Conservation (phyloP, 345 rosid species). For the Melaleuca alternifolia region DNA sequence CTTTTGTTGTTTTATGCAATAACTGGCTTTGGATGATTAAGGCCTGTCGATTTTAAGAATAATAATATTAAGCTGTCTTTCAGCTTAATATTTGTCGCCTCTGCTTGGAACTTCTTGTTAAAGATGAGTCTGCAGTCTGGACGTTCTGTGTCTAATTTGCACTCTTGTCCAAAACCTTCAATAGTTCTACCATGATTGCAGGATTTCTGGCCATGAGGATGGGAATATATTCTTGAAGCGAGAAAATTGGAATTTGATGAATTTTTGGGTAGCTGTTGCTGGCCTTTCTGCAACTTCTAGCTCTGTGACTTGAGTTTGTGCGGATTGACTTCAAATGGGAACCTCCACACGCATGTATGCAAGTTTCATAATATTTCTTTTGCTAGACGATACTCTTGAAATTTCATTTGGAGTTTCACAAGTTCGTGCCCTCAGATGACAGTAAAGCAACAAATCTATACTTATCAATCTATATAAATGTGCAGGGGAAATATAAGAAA, state of each 20-base stretch:
- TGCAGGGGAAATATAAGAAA: constrained; percentile 45
- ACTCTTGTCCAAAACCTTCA: not conserved
- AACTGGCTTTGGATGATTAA: not conserved
- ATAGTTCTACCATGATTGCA: not conserved
- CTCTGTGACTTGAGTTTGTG: constrained; percentile 4
- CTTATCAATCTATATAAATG: not conserved
- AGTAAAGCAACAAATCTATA: not conserved
- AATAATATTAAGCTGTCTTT: not conserved
- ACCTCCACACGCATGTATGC: constrained; percentile 24
- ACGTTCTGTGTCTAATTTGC: not conserved
- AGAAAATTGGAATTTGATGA: constrained; percentile 14
- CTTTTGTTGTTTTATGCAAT: not conserved
- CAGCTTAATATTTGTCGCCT: not conserved
- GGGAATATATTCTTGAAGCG: not conserved
- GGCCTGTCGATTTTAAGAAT: not conserved
- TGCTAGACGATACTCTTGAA: not conserved
- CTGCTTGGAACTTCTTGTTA: not conserved
- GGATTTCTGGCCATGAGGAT: constrained; percentile 1
- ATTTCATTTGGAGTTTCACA: not conserved
- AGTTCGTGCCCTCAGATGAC: not conserved
- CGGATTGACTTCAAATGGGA: constrained; percentile 19
- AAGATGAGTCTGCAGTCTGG: not conserved
- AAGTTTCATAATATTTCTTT: not conserved
- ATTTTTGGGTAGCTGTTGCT: constrained; percentile 3
- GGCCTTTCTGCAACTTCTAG: constrained; percentile 8